phyloP scores from a whole-genome alignment of 192 early-diverging fungal species.

The Coemansia sp. region DNA sequence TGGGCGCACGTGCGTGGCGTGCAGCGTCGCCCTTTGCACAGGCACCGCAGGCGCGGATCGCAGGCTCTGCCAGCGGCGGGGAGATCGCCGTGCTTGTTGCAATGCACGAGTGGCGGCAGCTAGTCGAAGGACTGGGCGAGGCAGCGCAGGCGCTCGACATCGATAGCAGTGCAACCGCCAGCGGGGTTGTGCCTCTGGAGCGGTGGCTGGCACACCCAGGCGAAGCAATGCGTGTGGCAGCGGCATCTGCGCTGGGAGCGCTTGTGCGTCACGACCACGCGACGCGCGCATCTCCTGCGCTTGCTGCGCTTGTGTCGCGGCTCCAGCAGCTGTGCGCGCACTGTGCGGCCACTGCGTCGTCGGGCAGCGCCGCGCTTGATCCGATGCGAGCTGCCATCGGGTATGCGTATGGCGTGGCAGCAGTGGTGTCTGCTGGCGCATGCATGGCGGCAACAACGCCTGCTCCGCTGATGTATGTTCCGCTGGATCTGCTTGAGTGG shows the following conservation, averaged over 20 bases:
- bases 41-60: slow-evolving; percentile 32
- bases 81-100: slow-evolving; percentile 57
- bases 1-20: slow-evolving; percentile 23
- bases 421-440: slow-evolving; percentile 47
- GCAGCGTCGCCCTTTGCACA: slow-evolving; percentile 64
- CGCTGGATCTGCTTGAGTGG: slow-evolving; percentile 76
- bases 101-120: slow-evolving; percentile 67
- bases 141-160: neutral
- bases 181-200: slow-evolving; percentile 62
- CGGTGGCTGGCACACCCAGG: slow-evolving; percentile 67
- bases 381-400: slow-evolving; percentile 59
- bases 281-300: slow-evolving; percentile 60
- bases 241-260: slow-evolving; percentile 69
- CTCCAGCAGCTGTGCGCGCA: slow-evolving; percentile 71
- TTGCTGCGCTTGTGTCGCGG: slow-evolving; percentile 63
- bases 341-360: neutral
- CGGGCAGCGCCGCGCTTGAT: slow-evolving; percentile 41
- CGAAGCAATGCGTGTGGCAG: slow-evolving; percentile 69
- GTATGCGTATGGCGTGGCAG: slow-evolving; percentile 65
- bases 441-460: slow-evolving; percentile 32
- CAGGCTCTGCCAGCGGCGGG: slow-evolving; percentile 26
- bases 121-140: slow-evolving; percentile 75
- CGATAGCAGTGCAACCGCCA: neutral
- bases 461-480: slow-evolving; percentile 20
- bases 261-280: slow-evolving; percentile 48